Evolutionary conservation across 441 rosid species (phyloP).

Genomic region (Populus trichocarpa): DNA sequence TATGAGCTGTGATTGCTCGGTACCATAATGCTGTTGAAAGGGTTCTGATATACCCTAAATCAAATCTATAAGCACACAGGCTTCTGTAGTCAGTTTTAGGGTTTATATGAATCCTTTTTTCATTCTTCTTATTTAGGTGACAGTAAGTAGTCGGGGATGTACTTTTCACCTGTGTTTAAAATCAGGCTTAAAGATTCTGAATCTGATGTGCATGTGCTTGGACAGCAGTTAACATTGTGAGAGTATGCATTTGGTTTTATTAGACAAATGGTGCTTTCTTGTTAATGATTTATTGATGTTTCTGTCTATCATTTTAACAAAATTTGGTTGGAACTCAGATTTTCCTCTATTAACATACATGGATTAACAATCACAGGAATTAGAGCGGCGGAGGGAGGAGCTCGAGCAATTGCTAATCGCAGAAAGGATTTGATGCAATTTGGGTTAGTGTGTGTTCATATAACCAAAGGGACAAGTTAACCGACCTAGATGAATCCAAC

Average conservation of each 20-base stretch:
- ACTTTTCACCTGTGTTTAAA: neutral
- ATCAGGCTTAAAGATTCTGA: neutral
- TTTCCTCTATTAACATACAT: constrained; percentile 3
- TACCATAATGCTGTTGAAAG: neutral
- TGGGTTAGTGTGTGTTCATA: neutral
- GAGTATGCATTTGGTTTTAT: neutral
- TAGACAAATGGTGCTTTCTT: neutral
- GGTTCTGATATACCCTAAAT: neutral
- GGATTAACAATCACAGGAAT: constrained; percentile 38
- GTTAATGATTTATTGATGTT: neutral
- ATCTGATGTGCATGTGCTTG: neutral
- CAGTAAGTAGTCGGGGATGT: neutral
- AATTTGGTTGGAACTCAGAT: neutral
- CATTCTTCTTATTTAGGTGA: neutral
- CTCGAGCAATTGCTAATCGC: constrained; percentile 57
- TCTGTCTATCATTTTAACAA: neutral
- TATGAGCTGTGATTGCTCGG: neutral
- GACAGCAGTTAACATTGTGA: neutral
- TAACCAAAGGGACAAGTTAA: neutral
- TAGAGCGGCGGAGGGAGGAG: constrained; percentile 59
- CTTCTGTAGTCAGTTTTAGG: neutral
- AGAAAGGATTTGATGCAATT: constrained; percentile 34
- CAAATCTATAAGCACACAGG: neutral
- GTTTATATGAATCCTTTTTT: neutral
- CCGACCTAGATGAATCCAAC: neutral